These are phyloP conservation scores for Coniochaeta sp. DNA, from an alignment of 2,329 filamentous ascomycete genomes.

Conservation along the genomic window DNA sequence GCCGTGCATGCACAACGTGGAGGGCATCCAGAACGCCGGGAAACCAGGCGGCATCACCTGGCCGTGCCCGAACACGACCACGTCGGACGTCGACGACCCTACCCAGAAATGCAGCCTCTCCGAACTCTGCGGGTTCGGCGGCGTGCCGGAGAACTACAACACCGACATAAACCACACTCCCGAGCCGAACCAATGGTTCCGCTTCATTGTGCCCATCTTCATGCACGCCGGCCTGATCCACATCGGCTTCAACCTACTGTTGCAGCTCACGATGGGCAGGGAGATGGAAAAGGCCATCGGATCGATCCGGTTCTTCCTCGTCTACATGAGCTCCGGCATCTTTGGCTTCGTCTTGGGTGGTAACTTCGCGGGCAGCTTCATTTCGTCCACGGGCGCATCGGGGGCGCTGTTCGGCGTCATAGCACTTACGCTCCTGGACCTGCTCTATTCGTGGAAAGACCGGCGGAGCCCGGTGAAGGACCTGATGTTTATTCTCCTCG, in stretches of 20 bases:
- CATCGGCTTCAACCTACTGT: slow-evolving; percentile 89
- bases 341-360: slow-evolving; percentile 94
- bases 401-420: slow-evolving; percentile 89
- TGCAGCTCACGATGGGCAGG: slow-evolving; percentile 81
- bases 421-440: slow-evolving; percentile 78
- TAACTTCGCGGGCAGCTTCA: slow-evolving; percentile 78
- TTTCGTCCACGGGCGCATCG: slow-evolving; percentile 82
- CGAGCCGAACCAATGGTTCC: slow-evolving; percentile 88
- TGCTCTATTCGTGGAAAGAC: slow-evolving; percentile 87
- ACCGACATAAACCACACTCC: slow-evolving; percentile 40
- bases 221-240: slow-evolving; percentile 90
- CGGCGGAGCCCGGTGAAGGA: slow-evolving; percentile 72
- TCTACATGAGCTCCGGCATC: slow-evolving; percentile 87
- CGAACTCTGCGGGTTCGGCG: slow-evolving; percentile 76
- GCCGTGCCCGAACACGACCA: slow-evolving; percentile 77
- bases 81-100: slow-evolving; percentile 37
- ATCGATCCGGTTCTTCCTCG: slow-evolving; percentile 76
- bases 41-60: slow-evolving; percentile 45
- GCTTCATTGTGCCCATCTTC: slow-evolving; percentile 94
- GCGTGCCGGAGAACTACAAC: slow-evolving; percentile 59
- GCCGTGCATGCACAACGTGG: slow-evolving; percentile 87
- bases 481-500: slow-evolving; percentile 77
- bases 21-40: slow-evolving; percentile 47
- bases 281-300: slow-evolving; percentile 94
- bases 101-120: slow-evolving; percentile 63